Evolutionary conservation across 331 rosid genomes (phyloP).

Genomic region (Dryas integrifolia): DNA sequence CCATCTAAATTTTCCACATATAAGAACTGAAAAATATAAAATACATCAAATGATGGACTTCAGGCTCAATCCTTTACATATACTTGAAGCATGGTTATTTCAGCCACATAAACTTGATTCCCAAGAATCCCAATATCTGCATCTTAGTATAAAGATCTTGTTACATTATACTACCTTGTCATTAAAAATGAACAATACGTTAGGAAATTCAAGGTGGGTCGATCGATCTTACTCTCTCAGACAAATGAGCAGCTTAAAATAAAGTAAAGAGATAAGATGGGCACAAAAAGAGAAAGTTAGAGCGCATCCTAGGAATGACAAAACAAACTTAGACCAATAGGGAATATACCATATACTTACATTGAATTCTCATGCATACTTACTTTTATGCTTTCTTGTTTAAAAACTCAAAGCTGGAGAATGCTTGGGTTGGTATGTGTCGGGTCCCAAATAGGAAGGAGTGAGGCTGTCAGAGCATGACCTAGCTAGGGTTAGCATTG

Average conservation of each 20-base stretch:
- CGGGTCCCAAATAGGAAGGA: conserved; percentile 73
- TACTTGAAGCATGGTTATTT: too few species aligned
- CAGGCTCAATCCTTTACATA: too few species aligned
- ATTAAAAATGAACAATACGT: not conserved
- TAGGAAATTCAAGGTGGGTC: not conserved
- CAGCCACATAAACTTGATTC: too few species aligned
- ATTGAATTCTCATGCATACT: not conserved
- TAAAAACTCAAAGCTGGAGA: not conserved
- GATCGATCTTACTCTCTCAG: not conserved
- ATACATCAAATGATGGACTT: too few species aligned
- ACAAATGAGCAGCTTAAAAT: not conserved
- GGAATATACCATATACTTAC: conserved; percentile 14
- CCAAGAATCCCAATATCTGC: too few species aligned
- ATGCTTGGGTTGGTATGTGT: not conserved
- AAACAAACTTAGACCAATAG: not conserved
- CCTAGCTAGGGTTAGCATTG: conserved; percentile 71
- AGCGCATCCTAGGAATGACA: conserved; percentile 26
- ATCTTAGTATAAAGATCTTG: not conserved
- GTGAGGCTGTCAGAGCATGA: conserved; percentile 99
- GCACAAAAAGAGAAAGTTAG: conserved; percentile 9
- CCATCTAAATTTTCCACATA: too few species aligned
- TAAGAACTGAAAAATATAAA: too few species aligned
- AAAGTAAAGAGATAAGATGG: not conserved
- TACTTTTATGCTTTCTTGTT: not conserved
- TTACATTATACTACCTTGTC: not conserved